These are phyloP conservation scores for Paraconiothyrium brasiliense DNA, from an alignment of 2,329 filamentous ascomycete species.

Conservation along the genomic window DNA sequence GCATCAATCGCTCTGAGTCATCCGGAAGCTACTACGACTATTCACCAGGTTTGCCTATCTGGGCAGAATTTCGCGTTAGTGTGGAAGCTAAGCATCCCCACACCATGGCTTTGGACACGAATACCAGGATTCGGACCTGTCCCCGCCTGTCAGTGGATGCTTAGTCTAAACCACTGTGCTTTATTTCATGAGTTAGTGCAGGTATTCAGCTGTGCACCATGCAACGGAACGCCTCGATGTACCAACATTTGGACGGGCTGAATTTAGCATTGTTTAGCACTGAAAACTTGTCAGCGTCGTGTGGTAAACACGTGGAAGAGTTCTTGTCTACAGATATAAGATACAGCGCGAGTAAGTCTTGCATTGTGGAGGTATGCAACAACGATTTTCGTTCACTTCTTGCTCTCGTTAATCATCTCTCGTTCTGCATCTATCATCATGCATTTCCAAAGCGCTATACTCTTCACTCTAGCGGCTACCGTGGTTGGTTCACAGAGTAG, in stretches of 20 bases:
- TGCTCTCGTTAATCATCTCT: not conserved
- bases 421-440: not conserved
- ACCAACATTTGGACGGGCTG: not conserved
- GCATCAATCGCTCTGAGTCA: not conserved
- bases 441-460: not conserved
- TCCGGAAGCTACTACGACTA: not conserved
- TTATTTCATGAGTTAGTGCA: not conserved
- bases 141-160: not conserved
- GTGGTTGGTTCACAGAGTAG: not conserved
- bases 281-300: not conserved
- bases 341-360: not conserved
- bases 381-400: not conserved
- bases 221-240: not conserved
- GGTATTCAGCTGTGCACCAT: not conserved
- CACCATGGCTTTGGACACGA: not conserved
- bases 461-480: not conserved
- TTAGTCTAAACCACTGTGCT: not conserved
- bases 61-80: not conserved
- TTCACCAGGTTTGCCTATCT: not conserved
- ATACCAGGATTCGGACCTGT: not conserved
- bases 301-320: not conserved
- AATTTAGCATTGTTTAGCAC: not conserved
- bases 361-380: not conserved
- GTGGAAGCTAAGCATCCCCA: not conserved
- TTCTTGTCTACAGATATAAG: not conserved